phyloP scores from a whole-genome alignment of 2,329 filamentous ascomycete genomes.

The Hymenotorrendiella dingleyae region DNA sequence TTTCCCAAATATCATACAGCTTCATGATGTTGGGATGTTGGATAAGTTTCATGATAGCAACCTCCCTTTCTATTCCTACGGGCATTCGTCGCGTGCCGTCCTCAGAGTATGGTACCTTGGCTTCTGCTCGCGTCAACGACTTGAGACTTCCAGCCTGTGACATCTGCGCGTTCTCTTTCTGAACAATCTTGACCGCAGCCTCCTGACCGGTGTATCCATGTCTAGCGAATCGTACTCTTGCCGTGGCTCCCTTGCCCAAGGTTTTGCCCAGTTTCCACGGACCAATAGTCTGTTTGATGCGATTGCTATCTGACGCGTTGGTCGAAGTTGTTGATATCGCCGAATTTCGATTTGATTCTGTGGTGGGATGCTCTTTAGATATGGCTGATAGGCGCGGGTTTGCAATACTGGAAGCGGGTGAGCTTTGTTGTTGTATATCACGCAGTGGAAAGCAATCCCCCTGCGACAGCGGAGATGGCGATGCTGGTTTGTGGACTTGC shows the following conservation, averaged over 20 bases:
- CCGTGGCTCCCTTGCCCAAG: constrained; percentile 83
- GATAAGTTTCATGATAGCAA: constrained; percentile 94
- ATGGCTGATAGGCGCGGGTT: constrained; percentile 32
- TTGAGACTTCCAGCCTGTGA: constrained; percentile 82
- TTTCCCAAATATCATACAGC: constrained; percentile 97
- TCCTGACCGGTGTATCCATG: constrained; percentile 73
- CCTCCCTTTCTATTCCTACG: constrained; percentile 85
- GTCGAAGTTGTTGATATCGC: constrained; percentile 35
- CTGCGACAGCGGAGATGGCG: constrained; percentile 11
- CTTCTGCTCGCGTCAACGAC: constrained; percentile 70
- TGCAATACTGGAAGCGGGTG: constrained; percentile 26
- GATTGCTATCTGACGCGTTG: constrained; percentile 28
- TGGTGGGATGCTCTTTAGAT: constrained; percentile 27
- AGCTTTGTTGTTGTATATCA: constrained; percentile 17
- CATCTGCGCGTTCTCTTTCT: constrained; percentile 71
- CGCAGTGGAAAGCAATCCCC: constrained; percentile 8
- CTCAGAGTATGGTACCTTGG: constrained; percentile 46
- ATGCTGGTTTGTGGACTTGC: constrained; percentile 10
- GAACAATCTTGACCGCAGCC: constrained; percentile 93
- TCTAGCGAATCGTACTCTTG: constrained; percentile 77
- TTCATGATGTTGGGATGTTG: constrained; percentile 93
- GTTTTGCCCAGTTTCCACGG: constrained; percentile 91
- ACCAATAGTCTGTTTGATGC: constrained; percentile 69
- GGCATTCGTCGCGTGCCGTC: constrained; percentile 68
- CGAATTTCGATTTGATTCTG: constrained; percentile 34